A percentile compares a stretch with the other conserved stretches of the same genome.
Evolutionary conservation across 164 flowering plant genomes (phyloP).

Genomic region (Paratinospora sagittata): DNA sequence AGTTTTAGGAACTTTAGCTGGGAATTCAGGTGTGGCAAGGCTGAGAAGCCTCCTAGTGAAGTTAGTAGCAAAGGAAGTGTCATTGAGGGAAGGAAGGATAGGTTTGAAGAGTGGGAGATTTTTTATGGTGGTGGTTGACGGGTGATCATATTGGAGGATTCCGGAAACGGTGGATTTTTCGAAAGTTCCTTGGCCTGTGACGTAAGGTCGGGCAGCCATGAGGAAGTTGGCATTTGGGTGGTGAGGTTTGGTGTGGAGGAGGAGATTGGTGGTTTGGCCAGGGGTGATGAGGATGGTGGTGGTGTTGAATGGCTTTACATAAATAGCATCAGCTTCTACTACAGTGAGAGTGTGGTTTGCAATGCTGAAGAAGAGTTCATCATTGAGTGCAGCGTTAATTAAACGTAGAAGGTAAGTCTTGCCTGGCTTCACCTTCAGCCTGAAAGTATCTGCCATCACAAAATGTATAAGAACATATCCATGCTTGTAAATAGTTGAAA

Average conservation of each 20-base stretch:
- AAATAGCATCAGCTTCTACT: slow-evolving; percentile 3
- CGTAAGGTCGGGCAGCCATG: neutral
- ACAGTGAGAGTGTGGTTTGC: slow-evolving; percentile 7
- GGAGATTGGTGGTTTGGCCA: slow-evolving; percentile 1
- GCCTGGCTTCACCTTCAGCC: slow-evolving; percentile 53
- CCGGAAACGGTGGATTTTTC: neutral
- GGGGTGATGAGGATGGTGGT: slow-evolving; percentile 1
- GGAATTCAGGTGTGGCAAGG: neutral
- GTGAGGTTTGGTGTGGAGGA: neutral
- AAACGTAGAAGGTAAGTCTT: slow-evolving; percentile 54
- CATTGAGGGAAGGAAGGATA: neutral
- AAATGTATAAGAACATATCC: no score
- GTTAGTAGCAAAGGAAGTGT: neutral
- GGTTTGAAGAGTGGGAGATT: neutral
- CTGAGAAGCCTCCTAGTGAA: neutral
- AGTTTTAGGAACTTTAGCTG: neutral
- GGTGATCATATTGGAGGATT: neutral
- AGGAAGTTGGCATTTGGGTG: slow-evolving; percentile 2
- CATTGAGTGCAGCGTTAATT: slow-evolving; percentile 10
- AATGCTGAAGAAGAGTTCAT: slow-evolving; percentile 8
- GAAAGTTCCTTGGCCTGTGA: neutral
- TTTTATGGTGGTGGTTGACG: neutral
- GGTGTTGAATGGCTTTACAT: slow-evolving; percentile 2
- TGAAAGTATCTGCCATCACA: slow-evolving; percentile 46
- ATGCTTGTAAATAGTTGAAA: no score